Base-by-base conservation (phyloP, 106 monocot genomes). In the Dendrobium nobile region DNA sequence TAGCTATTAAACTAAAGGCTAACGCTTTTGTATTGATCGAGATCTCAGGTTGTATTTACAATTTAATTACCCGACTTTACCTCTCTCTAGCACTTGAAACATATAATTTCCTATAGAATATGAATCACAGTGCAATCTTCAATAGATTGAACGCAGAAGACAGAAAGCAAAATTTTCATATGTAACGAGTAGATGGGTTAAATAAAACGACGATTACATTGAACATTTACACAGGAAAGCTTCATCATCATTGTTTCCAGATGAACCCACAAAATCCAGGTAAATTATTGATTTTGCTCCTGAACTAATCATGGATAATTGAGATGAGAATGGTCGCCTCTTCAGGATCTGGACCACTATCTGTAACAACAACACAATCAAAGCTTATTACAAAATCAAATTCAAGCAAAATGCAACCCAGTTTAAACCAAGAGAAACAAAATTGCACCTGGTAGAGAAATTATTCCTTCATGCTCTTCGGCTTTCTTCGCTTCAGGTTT, bases 241-340 rank as follows among this genome's bases (percentile, higher is more conserved):
- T 31, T 31, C 31, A 31, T 31, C 31, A 31, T 31, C 31, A 31
- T 31, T 31, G 31, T 31, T 31, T 31, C 31, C 31, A 31, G 31
- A 31, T 31, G 31, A 31, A n/a, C 5, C 4, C 43, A 74, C 20
- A 42, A 41, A 74, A 74, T 28, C 5, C 74, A 20, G 70, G 11
- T 37, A 27, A 70, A 70, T 70, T 27, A 11, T 13, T 70, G 7
- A 11, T 22, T 4, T 74, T 19, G 17, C 74, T 74, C 26, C 26
- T 26, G 11, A 47, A 17, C 48, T 76, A 76, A 48, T 76, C 76
- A 26, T 47, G 76, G 20, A 76, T 27, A 18, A 76, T 76, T 76
- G 76, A 76, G 26, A 76, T 51, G 16, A 76, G 76, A 26, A 76
- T 76, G 26, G 26, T 11, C 5, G 76, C 76, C 27, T 76, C 76